phyloP scores from a whole-genome alignment of 495 filamentous ascomycete species.

The Parmelia sp. region DNA sequence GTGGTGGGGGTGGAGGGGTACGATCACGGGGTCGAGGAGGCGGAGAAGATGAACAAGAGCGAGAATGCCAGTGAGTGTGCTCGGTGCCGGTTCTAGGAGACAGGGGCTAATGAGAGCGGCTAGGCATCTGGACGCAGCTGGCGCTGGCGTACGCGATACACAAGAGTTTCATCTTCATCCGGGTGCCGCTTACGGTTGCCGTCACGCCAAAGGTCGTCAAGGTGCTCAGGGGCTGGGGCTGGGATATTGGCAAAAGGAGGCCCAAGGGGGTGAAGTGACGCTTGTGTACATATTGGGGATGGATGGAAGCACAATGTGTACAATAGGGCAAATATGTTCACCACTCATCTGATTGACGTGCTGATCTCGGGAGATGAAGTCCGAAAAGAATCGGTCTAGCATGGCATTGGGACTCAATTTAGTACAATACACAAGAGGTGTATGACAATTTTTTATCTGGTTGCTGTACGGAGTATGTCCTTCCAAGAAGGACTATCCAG shows the following conservation, averaged over 20 bases:
- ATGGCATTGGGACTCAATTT: neutral
- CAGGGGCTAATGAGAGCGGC: neutral
- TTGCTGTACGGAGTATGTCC: neutral
- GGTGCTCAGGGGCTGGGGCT: constrained; percentile 76
- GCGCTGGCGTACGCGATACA: constrained; percentile 95
- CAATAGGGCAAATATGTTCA: neutral
- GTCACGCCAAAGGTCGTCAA: constrained; percentile 90
- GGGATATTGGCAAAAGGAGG: constrained; percentile 60
- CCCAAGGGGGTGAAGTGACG: constrained; percentile 34
- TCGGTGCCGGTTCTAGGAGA: neutral
- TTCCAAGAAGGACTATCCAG: neutral
- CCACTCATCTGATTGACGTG: neutral
- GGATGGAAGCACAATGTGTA: neutral
- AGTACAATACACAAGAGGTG: neutral
- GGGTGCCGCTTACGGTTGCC: constrained; percentile 83
- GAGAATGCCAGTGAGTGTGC: constrained; percentile 47
- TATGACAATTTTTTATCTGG: neutral
- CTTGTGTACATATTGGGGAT: neutral
- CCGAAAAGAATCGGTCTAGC: neutral
- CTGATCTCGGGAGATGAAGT: neutral
- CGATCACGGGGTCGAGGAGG: constrained; percentile 31
- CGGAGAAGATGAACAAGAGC: constrained; percentile 33
- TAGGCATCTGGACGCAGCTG: constrained; percentile 79
- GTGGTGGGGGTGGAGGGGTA: constrained; percentile 20
- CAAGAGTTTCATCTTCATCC: constrained; percentile 94